These are phyloP conservation scores for Candida sithepensis DNA, from an alignment of 805 yeast species.

Conservation along the genomic window DNA sequence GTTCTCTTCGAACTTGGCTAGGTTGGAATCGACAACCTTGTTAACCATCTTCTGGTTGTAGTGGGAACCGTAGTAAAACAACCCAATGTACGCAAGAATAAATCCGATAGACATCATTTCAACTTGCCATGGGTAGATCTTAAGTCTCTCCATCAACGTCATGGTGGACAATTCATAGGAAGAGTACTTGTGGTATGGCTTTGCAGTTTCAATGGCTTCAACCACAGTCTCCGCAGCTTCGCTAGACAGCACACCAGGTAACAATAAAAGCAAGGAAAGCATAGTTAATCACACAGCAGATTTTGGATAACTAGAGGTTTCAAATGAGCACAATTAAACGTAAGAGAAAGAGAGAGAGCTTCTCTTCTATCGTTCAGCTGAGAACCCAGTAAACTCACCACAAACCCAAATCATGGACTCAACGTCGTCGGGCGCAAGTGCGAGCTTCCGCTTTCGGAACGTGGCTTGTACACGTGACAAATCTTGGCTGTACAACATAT, in stretches of 20 bases:
- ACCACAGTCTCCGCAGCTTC: background rate
- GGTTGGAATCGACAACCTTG: conserved; percentile 42
- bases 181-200: background rate
- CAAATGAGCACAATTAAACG: no score
- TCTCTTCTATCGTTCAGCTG: no score
- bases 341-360: no score
- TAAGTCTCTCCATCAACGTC: conserved; percentile 56
- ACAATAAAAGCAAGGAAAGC: background rate
- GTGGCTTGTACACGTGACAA: background rate
- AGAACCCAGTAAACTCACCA: no score
- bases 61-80: conserved; percentile 56
- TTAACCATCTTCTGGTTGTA: conserved; percentile 57
- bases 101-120: conserved; percentile 58
- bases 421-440: no score
- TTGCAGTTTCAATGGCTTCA: background rate
- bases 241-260: conserved; percentile 1
- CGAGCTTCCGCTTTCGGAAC: no score
- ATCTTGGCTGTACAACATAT: background rate
- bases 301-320: no score
- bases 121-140: conserved; percentile 68
- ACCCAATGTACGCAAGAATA: conserved; percentile 43
- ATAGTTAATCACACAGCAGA: background rate
- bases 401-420: no score
- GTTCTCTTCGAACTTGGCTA: conserved; percentile 55
- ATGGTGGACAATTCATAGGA: conserved; percentile 34